A percentile compares a stretch with the other conserved stretches of the same genome.
Conservation (phyloP, 352 stramenopile species). For the Globisporangium echinulatum region DNA sequence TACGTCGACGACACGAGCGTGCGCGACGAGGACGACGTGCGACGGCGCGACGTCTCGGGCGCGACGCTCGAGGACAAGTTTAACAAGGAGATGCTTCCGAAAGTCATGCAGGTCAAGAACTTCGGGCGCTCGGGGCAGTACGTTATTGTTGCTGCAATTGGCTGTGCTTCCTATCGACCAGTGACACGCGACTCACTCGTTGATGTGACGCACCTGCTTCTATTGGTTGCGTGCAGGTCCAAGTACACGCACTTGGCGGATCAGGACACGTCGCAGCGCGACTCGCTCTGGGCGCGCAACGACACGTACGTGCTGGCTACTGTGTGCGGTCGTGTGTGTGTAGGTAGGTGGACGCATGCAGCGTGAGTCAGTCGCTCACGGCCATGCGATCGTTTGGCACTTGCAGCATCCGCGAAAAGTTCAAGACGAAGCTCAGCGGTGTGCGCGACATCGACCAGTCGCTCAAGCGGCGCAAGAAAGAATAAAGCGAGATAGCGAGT, state of each 20-base stretch:
- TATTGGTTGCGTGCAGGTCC: conserved; percentile 36
- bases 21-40: conserved; percentile 85
- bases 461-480: conserved; percentile 59
- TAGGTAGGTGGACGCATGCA: no score
- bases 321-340: not conserved
- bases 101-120: conserved; percentile 98
- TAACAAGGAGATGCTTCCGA: conserved; percentile 90
- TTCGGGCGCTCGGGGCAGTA: conserved; percentile 94
- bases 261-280: conserved; percentile 92
- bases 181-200: not conserved
- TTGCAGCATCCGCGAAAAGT: conserved; percentile 73
- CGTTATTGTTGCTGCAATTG: conserved; percentile 9
- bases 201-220: not conserved
- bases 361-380: no score
- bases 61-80: conserved; percentile 92
- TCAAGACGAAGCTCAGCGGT: conserved; percentile 62
- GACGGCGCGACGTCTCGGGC: conserved; percentile 83
- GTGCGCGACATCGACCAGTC: conserved; percentile 61
- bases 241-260: conserved; percentile 98
- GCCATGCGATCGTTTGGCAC: no score
- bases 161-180: not conserved
- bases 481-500: conserved; percentile 18
- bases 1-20: conserved; percentile 95
- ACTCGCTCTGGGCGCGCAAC: conserved; percentile 72
- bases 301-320: conserved; percentile 30